Evolutionary conservation across 2,329 filamentous ascomycete genomes (phyloP), one percentile per base, ranked within the genome.

Genomic region (Verticillium isaacii): DNA sequence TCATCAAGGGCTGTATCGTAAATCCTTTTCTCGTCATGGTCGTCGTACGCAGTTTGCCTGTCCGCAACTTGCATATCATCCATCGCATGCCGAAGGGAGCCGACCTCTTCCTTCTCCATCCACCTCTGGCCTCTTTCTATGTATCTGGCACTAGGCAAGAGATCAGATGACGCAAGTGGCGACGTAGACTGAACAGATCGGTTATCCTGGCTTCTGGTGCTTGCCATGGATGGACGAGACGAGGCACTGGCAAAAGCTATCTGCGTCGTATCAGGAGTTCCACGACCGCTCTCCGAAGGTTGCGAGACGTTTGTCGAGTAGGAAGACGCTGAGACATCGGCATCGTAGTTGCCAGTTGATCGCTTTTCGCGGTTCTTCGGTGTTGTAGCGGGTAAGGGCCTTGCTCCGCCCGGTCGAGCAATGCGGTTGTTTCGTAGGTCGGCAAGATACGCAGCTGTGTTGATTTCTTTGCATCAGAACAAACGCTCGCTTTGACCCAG

Each of bases 101-200:
- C 82, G 4, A 86, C 88, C 74, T 93, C 90, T 70, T 92, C 89
- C 72, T 90, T 91, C 73, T 93, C 90, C 85, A 91, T 90, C 88
- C 89, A 92, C 68, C 90, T 80, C 70, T 87, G 85, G 19, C 89
- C 89, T 61, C 87, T 84, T 73, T 93, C 90, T 61, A 91, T 88
- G 72, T 93, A 93, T 8, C 84, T 86, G 54, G 86, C 80, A 63
- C 82, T 90, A 7, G 87, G 85, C 17, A 89, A 86, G 57, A 89
- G 82, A 58, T 87, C 81, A 2, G 82, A 84, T 1, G 86, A 83
- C 65, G 17, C 19, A 14, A 12, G n/a, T 5, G 83, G 81, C 34
- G 74, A 65, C 3, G 70, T 69, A 4, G 78, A 68, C 23, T 73
- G 74, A 39, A 77, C 73, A 5, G 82, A 79, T 66, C 82, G 84